These are phyloP conservation scores for Aquilaria malaccensis DNA, from an alignment of 345 rosid species.

Conservation along the genomic window DNA sequence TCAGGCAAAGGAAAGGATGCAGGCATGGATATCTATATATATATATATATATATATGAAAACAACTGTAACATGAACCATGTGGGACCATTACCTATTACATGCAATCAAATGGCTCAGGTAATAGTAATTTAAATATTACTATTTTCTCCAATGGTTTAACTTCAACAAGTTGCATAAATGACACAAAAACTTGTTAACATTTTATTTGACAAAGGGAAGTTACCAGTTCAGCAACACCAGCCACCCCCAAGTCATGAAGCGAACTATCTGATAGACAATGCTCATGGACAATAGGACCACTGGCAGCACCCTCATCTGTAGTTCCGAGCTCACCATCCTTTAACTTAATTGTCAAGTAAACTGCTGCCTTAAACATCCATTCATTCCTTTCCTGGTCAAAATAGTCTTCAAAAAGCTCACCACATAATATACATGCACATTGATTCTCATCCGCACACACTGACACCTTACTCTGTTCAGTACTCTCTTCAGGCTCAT, in stretches of 20 bases:
- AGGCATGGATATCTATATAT: not conserved
- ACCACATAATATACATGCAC: conserved; percentile 82
- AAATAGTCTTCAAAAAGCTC: conserved; percentile 84
- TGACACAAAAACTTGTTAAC: too few species aligned
- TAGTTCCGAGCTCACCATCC: conserved; percentile 14
- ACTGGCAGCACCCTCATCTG: conserved; percentile 20
- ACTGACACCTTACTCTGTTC: conserved; percentile 41
- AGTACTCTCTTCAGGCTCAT: conserved; percentile 24
- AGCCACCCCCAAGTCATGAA: conserved; percentile 43
- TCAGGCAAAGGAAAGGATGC: too few species aligned
- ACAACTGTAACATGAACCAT: not conserved
- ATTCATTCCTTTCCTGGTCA: conserved; percentile 40
- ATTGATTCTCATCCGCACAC: conserved; percentile 77
- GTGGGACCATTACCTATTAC: too few species aligned
- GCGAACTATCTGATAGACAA: conserved; percentile 48
- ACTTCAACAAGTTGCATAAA: too few species aligned
- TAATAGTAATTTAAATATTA: too few species aligned
- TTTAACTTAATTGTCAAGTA: conserved; percentile 32
- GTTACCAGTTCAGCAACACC: conserved; percentile 57
- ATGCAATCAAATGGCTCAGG: too few species aligned
- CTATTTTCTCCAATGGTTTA: too few species aligned
- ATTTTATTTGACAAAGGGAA: not conserved
- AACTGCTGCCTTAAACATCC: conserved; percentile 87
- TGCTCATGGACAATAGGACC: conserved; percentile 63
- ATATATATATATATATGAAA: not conserved